These are phyloP conservation scores for Cladophialophora yegresii DNA, from an alignment of 2,329 filamentous ascomycete species.

Conservation along the genomic window DNA sequence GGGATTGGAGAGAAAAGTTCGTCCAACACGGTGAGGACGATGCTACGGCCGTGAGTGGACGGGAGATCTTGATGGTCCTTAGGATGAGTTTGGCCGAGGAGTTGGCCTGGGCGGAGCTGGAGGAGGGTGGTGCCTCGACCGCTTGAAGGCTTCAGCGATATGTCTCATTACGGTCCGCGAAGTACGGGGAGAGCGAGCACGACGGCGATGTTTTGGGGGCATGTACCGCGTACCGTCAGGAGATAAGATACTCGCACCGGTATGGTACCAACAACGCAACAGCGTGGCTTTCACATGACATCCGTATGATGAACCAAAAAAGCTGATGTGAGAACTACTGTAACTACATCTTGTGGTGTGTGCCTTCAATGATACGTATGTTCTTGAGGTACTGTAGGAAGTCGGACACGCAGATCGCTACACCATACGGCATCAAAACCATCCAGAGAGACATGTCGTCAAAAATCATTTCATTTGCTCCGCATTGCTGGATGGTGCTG, in stretches of 20 bases:
- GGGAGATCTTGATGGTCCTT: constrained; percentile 71
- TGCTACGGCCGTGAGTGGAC: constrained; percentile 56
- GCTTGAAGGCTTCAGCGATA: neutral
- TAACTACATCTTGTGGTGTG: too few relatives aligned
- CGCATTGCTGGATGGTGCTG: too few relatives aligned
- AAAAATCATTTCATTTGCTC: neutral
- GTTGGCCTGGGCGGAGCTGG: constrained; percentile 45
- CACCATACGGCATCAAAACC: too few relatives aligned
- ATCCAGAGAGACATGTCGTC: too few relatives aligned
- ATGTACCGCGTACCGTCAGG: neutral
- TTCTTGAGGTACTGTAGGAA: too few relatives aligned
- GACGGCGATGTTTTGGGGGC: neutral
- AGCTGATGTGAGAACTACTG: too few relatives aligned
- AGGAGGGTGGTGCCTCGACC: constrained; percentile 1
- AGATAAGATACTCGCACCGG: neutral
- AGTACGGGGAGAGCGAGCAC: neutral
- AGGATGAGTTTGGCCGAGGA: constrained; percentile 74
- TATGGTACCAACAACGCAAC: neutral
- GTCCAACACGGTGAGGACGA: constrained; percentile 43
- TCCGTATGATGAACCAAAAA: too few relatives aligned
- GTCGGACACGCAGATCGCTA: too few relatives aligned
- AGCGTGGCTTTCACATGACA: too few relatives aligned
- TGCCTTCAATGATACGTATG: too few relatives aligned
- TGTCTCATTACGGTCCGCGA: neutral
- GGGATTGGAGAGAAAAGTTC: constrained; percentile 70